Evolutionary conservation across 768 basidiomycete species (phyloP), one percentile per base, ranked within the genome.

Genomic region (Suillus spraguei): DNA sequence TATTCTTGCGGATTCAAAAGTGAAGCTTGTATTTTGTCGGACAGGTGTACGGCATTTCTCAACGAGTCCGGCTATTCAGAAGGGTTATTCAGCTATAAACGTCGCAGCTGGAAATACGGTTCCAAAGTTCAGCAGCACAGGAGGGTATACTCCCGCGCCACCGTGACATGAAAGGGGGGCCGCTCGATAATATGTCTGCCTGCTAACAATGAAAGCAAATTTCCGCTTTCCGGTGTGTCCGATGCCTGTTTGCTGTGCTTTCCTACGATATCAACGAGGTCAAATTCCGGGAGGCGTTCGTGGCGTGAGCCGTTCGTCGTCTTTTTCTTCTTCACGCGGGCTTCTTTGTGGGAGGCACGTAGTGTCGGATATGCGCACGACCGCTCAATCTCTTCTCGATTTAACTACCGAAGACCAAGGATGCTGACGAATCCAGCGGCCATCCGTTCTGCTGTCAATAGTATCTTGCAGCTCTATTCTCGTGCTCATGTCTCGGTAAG

Each of bases 261-360:
- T 24, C 75, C 80, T 32, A 95, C 73, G 46, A 86, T 67, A 8
- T 75, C 65, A 6, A 74, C 68, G 10, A 95, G 71, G 68, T 93
- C 84, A 38, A 95, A 64, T 69, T 97, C 94, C 11, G 89, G 86
- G 6, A 91, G 74, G 44, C 98, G 71, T 16, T 83, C 94, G 82
- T 47, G 86, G 82, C 1, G 65, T 50, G 4, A 70, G 66, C 6
- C 60, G 68, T 8, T 7, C 41, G 63, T 68, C 66, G 63, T 68
- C 65, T 69, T 72, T 69, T 78, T 79, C 17, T 63, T 67, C 63
- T 73, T 73, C 64, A 73, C 75, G 49, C 73, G 71, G 69, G 68
- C 70, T 78, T 67, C 53, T 65, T 75, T 65, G 70, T 67, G n/a
- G 68, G 67, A 62, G 79, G 80, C 47, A 64, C 65, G 58, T 90